Percentiles rank a stretch among this genome's conserved stretches.
These are phyloP conservation scores for Salisapilia sapeloensis DNA, from an alignment of 352 stramenopile species.

Conservation along the genomic window DNA sequence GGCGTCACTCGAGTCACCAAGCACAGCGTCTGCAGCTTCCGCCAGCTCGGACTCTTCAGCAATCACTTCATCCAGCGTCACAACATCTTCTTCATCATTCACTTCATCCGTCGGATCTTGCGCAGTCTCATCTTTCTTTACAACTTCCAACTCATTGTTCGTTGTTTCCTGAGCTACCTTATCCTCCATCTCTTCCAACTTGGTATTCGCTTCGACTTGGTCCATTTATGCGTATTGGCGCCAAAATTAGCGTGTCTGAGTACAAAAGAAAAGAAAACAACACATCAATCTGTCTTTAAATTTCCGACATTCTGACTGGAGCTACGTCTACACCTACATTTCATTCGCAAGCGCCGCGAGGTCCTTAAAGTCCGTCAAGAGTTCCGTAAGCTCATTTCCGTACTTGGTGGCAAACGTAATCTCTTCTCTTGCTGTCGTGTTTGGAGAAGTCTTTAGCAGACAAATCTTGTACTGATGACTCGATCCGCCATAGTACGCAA, in stretches of 20 bases:
- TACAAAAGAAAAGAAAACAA: too few relatives aligned
- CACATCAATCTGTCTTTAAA: too few relatives aligned
- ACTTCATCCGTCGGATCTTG: too few relatives aligned
- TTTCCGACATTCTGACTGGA: too few relatives aligned
- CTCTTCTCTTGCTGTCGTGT: conserved; percentile 22
- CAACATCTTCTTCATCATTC: conserved; percentile 24
- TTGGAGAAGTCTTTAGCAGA: conserved; percentile 19
- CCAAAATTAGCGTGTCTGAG: too few relatives aligned
- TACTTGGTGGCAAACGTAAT: conserved; percentile 51
- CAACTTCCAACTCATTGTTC: too few relatives aligned
- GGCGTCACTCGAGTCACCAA: conserved; percentile 34
- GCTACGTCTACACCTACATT: conserved; percentile 1
- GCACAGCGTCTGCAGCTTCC: conserved; percentile 36
- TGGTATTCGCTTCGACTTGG: too few relatives aligned
- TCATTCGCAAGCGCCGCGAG: conserved; percentile 52
- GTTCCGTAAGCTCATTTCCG: conserved; percentile 36
- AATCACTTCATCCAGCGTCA: conserved; percentile 47
- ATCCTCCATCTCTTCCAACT: too few relatives aligned
- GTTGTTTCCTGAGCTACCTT: too few relatives aligned
- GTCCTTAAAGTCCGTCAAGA: conserved; percentile 63
- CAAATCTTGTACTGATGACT: conserved; percentile 59
- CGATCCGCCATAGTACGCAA: conserved; percentile 28
- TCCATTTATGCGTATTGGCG: too few relatives aligned
- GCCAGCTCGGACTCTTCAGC: conserved; percentile 29
- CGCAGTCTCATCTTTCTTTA: too few relatives aligned